Evolutionary conservation across 139 green algal genomes (phyloP).

Genomic region (Micromonas pusilla): DNA sequence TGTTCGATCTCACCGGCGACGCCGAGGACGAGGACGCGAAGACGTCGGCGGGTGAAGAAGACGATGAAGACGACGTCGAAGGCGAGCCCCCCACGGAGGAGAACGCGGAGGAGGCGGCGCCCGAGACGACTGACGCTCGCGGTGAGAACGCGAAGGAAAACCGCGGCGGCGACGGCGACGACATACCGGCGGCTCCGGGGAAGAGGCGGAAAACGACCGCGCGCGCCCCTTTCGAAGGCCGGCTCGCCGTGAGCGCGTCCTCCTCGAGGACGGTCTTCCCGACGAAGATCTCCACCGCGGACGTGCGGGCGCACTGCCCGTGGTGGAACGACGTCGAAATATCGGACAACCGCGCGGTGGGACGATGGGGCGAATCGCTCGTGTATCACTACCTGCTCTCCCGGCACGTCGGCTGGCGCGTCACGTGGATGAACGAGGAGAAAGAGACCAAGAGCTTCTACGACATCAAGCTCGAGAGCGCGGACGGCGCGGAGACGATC

Average conservation of each 20-base stretch:
- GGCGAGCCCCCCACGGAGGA: neutral
- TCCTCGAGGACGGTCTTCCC: neutral
- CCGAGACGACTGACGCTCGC: too few species aligned
- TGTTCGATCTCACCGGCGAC: neutral
- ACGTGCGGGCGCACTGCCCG: neutral
- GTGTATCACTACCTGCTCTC: slow-evolving; percentile 21
- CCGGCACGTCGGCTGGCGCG: neutral
- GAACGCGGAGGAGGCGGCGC: neutral
- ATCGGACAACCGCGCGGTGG: neutral
- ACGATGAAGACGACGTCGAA: neutral
- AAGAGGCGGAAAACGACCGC: neutral
- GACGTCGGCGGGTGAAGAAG: neutral
- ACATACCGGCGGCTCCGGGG: neutral
- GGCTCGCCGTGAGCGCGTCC: neutral
- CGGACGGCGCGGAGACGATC: neutral
- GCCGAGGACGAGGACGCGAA: neutral
- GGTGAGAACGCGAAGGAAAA: neutral
- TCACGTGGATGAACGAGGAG: slow-evolving; percentile 2
- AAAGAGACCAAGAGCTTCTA: slow-evolving; percentile 9
- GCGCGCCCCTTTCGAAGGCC: neutral
- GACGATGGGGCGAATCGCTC: slow-evolving; percentile 19
- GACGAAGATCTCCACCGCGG: neutral
- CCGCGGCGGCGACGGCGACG: neutral
- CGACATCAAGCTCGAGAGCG: slow-evolving; percentile 4
- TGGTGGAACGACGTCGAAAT: neutral